Evolutionary conservation across 2,329 filamentous ascomycete species (phyloP).

Genomic region (Cercospora sp.): DNA sequence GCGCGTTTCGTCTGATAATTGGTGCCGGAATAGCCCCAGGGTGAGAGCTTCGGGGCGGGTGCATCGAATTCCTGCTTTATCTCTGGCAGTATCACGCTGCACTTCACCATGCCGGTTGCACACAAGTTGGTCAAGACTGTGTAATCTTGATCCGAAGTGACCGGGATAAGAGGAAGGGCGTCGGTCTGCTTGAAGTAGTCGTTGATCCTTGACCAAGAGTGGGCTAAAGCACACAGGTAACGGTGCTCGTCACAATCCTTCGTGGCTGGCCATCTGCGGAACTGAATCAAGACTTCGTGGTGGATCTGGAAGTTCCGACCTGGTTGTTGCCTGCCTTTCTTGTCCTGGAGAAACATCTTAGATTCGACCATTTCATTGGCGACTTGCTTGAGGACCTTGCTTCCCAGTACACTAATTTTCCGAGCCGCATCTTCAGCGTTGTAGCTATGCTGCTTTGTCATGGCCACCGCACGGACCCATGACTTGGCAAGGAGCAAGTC

Average conservation of each 20-base stretch:
- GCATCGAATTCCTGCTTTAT: slow-evolving; percentile 54
- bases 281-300: slow-evolving; percentile 57
- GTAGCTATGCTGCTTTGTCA: slow-evolving; percentile 45
- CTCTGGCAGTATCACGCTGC: slow-evolving; percentile 58
- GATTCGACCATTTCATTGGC: slow-evolving; percentile 56
- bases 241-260: slow-evolving; percentile 27
- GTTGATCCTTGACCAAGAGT: slow-evolving; percentile 29
- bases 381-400: slow-evolving; percentile 45
- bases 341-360: slow-evolving; percentile 60
- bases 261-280: slow-evolving; percentile 56
- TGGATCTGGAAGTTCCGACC: slow-evolving; percentile 65
- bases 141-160: slow-evolving; percentile 63
- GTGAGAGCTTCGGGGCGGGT: slow-evolving; percentile 47
- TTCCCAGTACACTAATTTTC: slow-evolving; percentile 42
- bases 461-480: slow-evolving; percentile 49
- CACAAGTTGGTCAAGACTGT: slow-evolving; percentile 68
- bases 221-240: slow-evolving; percentile 33
- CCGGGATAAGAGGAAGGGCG: slow-evolving; percentile 53
- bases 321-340: slow-evolving; percentile 58
- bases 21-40: slow-evolving; percentile 69
- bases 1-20: slow-evolving; percentile 71
- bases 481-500: slow-evolving; percentile 41
- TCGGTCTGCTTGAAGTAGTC: slow-evolving; percentile 40
- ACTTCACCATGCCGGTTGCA: slow-evolving; percentile 56
- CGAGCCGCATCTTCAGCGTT: slow-evolving; percentile 42